These are phyloP conservation scores for Fusarium subglutinans DNA, from an alignment of 2,329 filamentous ascomycete species.

Conservation along the genomic window DNA sequence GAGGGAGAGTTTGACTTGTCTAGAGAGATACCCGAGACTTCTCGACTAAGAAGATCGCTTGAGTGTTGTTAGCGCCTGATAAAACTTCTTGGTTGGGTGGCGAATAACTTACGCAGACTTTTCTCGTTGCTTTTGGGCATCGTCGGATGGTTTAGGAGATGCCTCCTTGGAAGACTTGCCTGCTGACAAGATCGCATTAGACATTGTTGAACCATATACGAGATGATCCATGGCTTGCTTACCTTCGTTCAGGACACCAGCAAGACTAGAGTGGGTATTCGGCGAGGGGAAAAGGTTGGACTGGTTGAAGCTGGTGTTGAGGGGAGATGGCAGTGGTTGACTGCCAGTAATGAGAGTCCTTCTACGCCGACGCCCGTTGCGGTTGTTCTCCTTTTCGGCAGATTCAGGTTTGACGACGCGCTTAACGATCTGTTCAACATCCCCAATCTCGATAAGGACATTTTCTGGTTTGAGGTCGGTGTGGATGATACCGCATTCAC, in stretches of 20 bases:
- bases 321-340: conserved; percentile 91
- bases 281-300: conserved; percentile 74
- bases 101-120: conserved; percentile 82
- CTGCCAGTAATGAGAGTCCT: conserved; percentile 96
- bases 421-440: conserved; percentile 98
- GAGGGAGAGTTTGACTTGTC: conserved; percentile 72
- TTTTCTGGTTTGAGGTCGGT: conserved; percentile 98
- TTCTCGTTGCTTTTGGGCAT: conserved; percentile 84
- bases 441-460: conserved; percentile 97
- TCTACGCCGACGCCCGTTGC: conserved; percentile 88
- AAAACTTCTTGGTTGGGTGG: not conserved
- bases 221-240: conserved; percentile 43
- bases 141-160: conserved; percentile 64
- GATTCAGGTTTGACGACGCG: conserved; percentile 88
- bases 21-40: conserved; percentile 93
- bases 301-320: conserved; percentile 90
- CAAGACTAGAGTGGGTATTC: conserved; percentile 77
- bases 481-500: conserved; percentile 98
- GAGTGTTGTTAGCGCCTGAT: conserved; percentile 17
- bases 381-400: conserved; percentile 83
- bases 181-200: conserved; percentile 33
- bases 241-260: conserved; percentile 86
- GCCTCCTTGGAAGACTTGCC: conserved; percentile 52
- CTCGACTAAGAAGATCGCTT: conserved; percentile 88
- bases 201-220: not conserved